Conservation (phyloP, 1,284 basidiomycete genomes). For the Marasmius tenuissimus region DNA sequence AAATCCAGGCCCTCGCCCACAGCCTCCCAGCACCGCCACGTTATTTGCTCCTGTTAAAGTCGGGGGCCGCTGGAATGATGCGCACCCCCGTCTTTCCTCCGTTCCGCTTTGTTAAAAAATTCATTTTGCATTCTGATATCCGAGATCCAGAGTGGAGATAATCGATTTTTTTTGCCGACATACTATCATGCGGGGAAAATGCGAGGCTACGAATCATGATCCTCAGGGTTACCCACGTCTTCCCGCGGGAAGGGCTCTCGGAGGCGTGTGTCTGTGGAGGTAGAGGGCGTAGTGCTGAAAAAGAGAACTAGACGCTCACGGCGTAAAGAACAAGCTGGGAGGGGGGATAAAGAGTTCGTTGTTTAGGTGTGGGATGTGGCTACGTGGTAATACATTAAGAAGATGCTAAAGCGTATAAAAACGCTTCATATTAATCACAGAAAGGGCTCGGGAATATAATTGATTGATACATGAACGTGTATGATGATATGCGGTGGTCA, state of each 20-base stretch:
- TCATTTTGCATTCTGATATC: background rate
- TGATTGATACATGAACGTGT: background rate
- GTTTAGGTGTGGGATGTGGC: background rate
- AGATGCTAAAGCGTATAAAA: background rate
- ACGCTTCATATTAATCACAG: background rate
- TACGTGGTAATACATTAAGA: background rate
- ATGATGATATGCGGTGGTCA: conserved; percentile 17
- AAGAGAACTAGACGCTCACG: background rate
- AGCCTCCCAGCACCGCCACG: background rate
- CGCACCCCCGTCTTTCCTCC: background rate
- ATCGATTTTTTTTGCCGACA: background rate
- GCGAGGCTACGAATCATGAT: conserved; percentile 5
- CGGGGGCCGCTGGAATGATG: background rate
- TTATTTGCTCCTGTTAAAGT: background rate
- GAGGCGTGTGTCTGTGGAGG: conserved; percentile 3
- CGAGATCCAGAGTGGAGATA: background rate
- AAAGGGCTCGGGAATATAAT: background rate
- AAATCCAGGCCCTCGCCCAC: background rate
- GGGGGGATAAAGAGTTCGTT: background rate
- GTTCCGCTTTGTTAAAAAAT: background rate
- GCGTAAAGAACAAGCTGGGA: background rate
- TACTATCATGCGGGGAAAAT: conserved; percentile 11
- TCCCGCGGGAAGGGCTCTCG: conserved; percentile 4
- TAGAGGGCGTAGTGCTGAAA: conserved; percentile 6
- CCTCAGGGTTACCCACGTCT: background rate